These are phyloP conservation scores for Leptodontidium sp. DNA, from an alignment of 2,329 filamentous ascomycete genomes.

Conservation along the genomic window DNA sequence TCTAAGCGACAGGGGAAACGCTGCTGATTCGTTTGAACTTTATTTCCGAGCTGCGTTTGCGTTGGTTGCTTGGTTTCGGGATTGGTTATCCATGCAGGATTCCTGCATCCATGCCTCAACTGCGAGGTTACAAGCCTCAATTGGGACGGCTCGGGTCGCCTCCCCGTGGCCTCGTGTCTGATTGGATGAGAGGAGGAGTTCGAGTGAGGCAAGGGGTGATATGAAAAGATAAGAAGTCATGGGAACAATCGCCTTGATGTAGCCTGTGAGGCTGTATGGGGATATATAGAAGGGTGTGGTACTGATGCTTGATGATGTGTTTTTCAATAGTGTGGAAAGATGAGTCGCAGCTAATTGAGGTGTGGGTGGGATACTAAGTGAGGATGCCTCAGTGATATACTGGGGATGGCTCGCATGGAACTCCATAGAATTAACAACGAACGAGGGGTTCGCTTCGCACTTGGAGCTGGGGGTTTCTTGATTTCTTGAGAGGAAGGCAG, in stretches of 20 bases:
- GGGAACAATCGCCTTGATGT: constrained; percentile 8
- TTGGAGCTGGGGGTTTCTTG: no score
- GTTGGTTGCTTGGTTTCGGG: neutral
- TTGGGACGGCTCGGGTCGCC: constrained; percentile 34
- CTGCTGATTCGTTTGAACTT: constrained; percentile 28
- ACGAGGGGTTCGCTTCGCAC: neutral
- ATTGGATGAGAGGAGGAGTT: constrained; percentile 29
- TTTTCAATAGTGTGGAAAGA: neutral
- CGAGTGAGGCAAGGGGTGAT: constrained; percentile 11
- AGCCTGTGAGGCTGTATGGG: constrained; percentile 18
- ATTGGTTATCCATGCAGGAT: constrained; percentile 15
- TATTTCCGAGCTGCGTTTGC: neutral
- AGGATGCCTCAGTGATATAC: neutral
- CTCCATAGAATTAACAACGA: neutral
- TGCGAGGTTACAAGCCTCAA: constrained; percentile 22
- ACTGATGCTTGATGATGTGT: neutral
- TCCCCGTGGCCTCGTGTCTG: constrained; percentile 26
- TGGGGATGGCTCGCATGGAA: neutral
- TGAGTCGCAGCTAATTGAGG: neutral
- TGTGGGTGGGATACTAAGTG: neutral
- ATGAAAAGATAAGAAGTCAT: constrained; percentile 5
- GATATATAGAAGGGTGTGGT: constrained; percentile 12
- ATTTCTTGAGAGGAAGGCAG: no score
- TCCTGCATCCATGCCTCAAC: constrained; percentile 28
- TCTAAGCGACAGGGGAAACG: constrained; percentile 19